Conservation (phyloP, 768 basidiomycete species). For the Hortiboletus campestris region DNA sequence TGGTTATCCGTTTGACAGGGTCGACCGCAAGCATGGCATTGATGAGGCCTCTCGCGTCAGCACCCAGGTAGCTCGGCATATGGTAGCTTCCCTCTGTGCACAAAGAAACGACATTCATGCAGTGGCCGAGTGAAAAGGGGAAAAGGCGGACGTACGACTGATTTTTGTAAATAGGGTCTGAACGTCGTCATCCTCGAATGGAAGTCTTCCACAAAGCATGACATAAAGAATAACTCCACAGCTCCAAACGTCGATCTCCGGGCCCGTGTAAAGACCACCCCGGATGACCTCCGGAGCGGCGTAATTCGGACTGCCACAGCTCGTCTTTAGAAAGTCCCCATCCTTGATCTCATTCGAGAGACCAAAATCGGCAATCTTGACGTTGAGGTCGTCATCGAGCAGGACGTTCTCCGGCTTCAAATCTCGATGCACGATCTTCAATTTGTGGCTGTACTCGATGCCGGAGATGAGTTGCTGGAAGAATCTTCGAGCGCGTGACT, state of each 20-base stretch:
- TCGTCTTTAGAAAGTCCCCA: slow-evolving; percentile 95
- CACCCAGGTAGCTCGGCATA: slow-evolving; percentile 76
- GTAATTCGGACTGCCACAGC: slow-evolving; percentile 98
- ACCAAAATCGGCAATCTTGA: slow-evolving; percentile 99
- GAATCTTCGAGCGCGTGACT: slow-evolving; percentile 84
- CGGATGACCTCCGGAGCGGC: slow-evolving; percentile 98
- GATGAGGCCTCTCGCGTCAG: slow-evolving; percentile 78
- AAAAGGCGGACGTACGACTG: slow-evolving; percentile 53
- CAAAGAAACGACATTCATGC: background rate
- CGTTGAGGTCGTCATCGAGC: slow-evolving; percentile 78
- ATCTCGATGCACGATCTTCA: slow-evolving; percentile 98
- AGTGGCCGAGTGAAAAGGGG: background rate
- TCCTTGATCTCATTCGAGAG: slow-evolving; percentile 94
- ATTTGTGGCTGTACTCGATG: slow-evolving; percentile 93
- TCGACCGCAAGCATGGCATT: slow-evolving; percentile 90
- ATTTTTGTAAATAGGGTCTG: slow-evolving; percentile 93
- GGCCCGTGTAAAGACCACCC: slow-evolving; percentile 93
- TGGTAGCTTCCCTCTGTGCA: slow-evolving; percentile 81
- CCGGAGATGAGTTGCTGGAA: slow-evolving; percentile 99
- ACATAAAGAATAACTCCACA: slow-evolving; percentile 99
- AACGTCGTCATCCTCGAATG: slow-evolving; percentile 97
- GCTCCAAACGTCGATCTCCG: slow-evolving; percentile 99
- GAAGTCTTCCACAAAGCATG: slow-evolving; percentile 91
- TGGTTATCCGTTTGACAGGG: slow-evolving; percentile 91
- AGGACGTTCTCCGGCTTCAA: slow-evolving; percentile 96